Evolutionary conservation across 306 rosid species (phyloP).

Genomic region (Prunus padus): DNA sequence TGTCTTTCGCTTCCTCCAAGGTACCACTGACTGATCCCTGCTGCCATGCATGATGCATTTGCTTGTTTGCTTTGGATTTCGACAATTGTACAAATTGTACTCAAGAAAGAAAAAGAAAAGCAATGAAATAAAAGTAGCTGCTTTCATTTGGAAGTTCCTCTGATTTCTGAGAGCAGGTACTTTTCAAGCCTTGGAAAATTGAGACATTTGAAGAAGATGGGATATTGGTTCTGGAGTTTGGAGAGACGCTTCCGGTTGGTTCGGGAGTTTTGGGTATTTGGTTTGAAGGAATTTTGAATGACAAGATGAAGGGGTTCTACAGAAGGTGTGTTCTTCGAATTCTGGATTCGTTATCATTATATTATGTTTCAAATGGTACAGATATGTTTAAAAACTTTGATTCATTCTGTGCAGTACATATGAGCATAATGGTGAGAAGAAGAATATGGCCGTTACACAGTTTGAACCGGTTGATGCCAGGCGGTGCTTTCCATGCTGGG

Average conservation of each 20-base stretch:
- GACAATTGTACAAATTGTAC: background rate
- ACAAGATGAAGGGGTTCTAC: constrained; percentile 84
- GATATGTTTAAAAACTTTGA: background rate
- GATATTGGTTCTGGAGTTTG: constrained; percentile 76
- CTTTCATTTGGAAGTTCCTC: background rate
- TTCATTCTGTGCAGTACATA: constrained; percentile 42
- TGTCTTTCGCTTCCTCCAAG: constrained; percentile 57
- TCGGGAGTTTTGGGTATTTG: constrained; percentile 57
- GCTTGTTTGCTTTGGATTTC: too few relatives aligned
- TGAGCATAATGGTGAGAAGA: constrained; percentile 76
- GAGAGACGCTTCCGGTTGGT: constrained; percentile 56
- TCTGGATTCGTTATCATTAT: background rate
- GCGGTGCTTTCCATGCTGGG: constrained; percentile 99
- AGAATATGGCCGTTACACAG: constrained; percentile 92
- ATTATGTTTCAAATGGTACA: background rate
- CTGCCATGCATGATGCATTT: too few relatives aligned
- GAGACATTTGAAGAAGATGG: constrained; percentile 62
- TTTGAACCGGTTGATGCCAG: constrained; percentile 97
- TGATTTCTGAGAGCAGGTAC: constrained; percentile 43
- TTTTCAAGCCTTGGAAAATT: constrained; percentile 50
- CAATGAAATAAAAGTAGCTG: too few relatives aligned
- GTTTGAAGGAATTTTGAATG: constrained; percentile 77
- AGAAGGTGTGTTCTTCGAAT: constrained; percentile 43
- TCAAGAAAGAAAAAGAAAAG: background rate
- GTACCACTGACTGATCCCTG: constrained; percentile 23